Conservation (phyloP, 805 yeast species). For the Yamadazyma laniorum region DNA sequence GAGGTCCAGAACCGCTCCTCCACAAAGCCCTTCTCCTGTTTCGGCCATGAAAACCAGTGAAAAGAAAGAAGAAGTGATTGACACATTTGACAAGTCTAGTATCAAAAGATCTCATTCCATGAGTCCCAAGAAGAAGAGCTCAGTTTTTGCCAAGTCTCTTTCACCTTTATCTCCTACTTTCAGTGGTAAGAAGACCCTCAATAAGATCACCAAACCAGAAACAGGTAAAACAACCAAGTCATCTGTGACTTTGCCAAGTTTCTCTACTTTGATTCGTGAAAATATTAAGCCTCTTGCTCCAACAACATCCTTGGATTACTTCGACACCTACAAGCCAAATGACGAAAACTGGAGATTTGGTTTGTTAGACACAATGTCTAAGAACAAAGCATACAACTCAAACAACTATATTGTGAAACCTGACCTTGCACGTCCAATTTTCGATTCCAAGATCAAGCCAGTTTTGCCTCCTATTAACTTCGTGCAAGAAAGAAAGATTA, state of each 20-base stretch:
- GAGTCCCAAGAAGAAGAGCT: conserved; percentile 21
- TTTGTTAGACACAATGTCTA: conserved; percentile 33
- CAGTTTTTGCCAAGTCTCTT: not conserved
- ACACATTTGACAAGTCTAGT: conserved; percentile 2
- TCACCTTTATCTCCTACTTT: conserved; percentile 4
- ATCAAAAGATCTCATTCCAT: conserved; percentile 25
- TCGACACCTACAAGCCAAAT: conserved; percentile 45
- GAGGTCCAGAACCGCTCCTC: conserved; percentile 47
- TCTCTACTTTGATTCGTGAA: conserved; percentile 29
- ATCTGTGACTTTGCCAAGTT: conserved; percentile 31
- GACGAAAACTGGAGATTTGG: conserved; percentile 46
- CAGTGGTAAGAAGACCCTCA: not conserved
- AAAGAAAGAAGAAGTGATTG: not conserved
- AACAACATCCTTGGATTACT: conserved; percentile 42
- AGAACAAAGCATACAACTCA: conserved; percentile 12
- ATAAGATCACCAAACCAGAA: conserved; percentile 3
- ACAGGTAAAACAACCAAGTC: conserved; percentile 6
- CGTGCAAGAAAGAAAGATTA: conserved; percentile 34
- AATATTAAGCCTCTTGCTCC: conserved; percentile 34
- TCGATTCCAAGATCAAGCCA: conserved; percentile 35
- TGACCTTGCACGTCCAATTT: conserved; percentile 27
- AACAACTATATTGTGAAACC: conserved; percentile 2
- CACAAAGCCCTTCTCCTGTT: conserved; percentile 27
- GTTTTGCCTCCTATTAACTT: conserved; percentile 18
- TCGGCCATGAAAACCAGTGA: not conserved